These are phyloP conservation scores for Euphrasia arctica DNA, from an alignment of 305 asterid species.

Conservation along the genomic window DNA sequence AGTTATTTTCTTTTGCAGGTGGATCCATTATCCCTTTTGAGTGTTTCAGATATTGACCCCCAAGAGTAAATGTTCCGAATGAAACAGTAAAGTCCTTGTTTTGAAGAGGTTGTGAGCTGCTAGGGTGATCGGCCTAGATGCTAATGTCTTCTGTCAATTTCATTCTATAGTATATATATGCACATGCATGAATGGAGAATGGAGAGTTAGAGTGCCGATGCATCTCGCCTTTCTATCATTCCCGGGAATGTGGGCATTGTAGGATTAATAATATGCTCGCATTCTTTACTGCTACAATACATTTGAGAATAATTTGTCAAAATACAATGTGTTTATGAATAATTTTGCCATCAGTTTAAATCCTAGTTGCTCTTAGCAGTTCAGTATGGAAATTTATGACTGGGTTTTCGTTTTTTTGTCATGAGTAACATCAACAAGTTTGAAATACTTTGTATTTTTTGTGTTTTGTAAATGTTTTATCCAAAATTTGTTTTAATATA, in stretches of 20 bases:
- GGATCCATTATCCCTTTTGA: background rate
- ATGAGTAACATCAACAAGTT: too few species aligned
- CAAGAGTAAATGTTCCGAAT: background rate
- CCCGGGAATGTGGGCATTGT: background rate
- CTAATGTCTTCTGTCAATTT: background rate
- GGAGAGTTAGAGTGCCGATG: background rate
- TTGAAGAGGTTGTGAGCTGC: background rate
- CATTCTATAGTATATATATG: background rate
- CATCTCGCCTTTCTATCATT: background rate
- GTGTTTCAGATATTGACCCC: background rate
- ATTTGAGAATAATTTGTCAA: background rate
- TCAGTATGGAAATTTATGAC: too few species aligned
- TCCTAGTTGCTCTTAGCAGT: background rate
- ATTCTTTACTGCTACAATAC: background rate
- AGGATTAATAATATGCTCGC: background rate
- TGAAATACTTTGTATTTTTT: too few species aligned
- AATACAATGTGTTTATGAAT: background rate
- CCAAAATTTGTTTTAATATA: too few species aligned
- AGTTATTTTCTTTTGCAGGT: slow-evolving; percentile 3
- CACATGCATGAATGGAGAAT: background rate
- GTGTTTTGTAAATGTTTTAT: too few species aligned
- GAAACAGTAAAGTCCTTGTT: background rate
- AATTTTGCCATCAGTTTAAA: background rate
- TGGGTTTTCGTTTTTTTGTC: too few species aligned
- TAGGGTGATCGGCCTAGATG: background rate